Base-by-base conservation (phyloP, 75 land plant genomes). In the Ceratopteris richardii region DNA sequence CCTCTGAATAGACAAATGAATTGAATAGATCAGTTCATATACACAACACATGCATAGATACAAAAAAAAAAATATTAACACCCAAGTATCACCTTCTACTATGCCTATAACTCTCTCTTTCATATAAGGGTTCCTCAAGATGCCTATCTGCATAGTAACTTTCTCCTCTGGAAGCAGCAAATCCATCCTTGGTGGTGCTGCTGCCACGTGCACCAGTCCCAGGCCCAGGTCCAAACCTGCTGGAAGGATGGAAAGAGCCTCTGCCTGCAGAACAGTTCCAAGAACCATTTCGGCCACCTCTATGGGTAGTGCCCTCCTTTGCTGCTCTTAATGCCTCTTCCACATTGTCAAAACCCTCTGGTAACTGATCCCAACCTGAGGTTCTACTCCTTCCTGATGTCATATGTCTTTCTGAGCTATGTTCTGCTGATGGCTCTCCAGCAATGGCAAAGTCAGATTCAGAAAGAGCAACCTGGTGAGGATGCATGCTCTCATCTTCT, bases 301-400 rank as follows among this genome's bases (percentile, higher is more conserved):
- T 57, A 18, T 47, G 69, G 42, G 26, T 23, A 56, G 37, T 33
- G 41, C 42, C 60, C 51, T 57, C 57, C 40, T 56, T 64, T 12
- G 55, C 63, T 25, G 78, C 77, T 46, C 51, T 51, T 3, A 57
- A 37, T 18, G 75, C 81, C 18, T 77, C 72, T 27, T 56, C 66
- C 20, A 61, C 58, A 42, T 26, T 75, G 21, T 70, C 60, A 64
- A 37, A 62, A 58, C 73, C 72, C 48, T 76, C 82, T 36, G 81
- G 78, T 51, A 76, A 36, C 57, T 75, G 77, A 64, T 88, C 89
- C 89, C 82, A 73, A 29, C 76, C 85, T 42, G 87, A 68, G 2
- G 67, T 12, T 54, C 62, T 66, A 3, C 29, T 67, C 29, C 74
- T 40, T 30, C 66, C 26, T 31, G 51, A 22, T 57, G 29, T 57